These are phyloP conservation scores for Wilcoxina mikolae DNA, from an alignment of 495 filamentous ascomycete species.

Conservation along the genomic window DNA sequence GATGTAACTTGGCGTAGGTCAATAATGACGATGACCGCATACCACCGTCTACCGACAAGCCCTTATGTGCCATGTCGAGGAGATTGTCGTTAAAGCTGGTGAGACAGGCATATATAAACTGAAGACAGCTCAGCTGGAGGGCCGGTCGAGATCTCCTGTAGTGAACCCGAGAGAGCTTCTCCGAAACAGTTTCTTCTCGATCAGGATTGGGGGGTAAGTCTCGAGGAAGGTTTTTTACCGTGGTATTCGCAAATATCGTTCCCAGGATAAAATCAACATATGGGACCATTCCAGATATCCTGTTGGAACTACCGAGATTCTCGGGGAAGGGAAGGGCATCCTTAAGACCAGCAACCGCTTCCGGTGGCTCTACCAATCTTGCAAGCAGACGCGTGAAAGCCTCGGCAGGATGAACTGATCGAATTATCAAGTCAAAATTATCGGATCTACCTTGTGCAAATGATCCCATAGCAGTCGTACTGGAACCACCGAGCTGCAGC, in stretches of 20 bases:
- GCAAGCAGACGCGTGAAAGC: constrained; percentile 64
- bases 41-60: constrained; percentile 53
- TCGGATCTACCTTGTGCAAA: constrained; percentile 23
- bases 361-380: constrained; percentile 47
- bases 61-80: constrained; percentile 63
- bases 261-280: constrained; percentile 84
- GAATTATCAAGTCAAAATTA: constrained; percentile 25
- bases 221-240: constrained; percentile 22
- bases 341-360: constrained; percentile 43
- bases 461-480: constrained; percentile 2
- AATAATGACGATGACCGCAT: constrained; percentile 55
- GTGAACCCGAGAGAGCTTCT: constrained; percentile 22
- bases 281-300: constrained; percentile 74
- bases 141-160: constrained; percentile 24
- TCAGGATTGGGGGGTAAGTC: constrained; percentile 16
- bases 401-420: constrained; percentile 35
- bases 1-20: constrained; percentile 70
- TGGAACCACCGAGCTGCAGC: constrained; percentile 14
- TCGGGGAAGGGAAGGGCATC: constrained; percentile 79
- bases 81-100: constrained; percentile 83
- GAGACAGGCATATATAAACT: constrained; percentile 61
- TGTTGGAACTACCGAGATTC: constrained; percentile 57
- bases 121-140: constrained; percentile 60
- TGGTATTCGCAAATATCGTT: constrained; percentile 24
- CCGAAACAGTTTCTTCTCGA: constrained; percentile 22